Base-by-base conservation (phyloP, 768 basidiomycete species). In the Suillus plorans region DNA sequence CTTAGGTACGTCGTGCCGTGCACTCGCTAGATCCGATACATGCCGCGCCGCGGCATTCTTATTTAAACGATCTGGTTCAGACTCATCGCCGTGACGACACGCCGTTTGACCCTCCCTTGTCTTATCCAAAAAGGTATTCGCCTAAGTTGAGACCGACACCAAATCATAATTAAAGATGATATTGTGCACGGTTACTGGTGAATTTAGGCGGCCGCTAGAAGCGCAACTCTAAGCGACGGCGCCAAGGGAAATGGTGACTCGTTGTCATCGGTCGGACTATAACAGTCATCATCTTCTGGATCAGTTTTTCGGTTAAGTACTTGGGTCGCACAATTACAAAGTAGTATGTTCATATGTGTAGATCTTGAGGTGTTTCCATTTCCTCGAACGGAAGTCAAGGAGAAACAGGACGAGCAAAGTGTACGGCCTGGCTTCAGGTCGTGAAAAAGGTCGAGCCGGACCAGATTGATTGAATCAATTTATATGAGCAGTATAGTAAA, bases 311-410 rank as follows among this genome's bases (percentile, higher is more conserved):
- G n/a, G n/a, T 22, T 5, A 47, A 47, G 47, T 22, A 49, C 5
- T 62, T 28, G 0, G 74, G 70, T 34, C 70, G 70, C 57, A 69
- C 64, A 49, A 75, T 53, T 25, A 72, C 72, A 53, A 60, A 60
- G 5, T 37, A 67, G 50, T 57, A 75, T 69, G 28, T 72, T 72
- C n/a, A 75, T 37, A 20, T 72, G 73, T 37, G 73, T 62, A 36
- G 66, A 73, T 72, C 75, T 64, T 28, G 25, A 50, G 22, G 2
- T 12, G 25, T 44, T n/a, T 25, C 10, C 9, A 25, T 39, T 16
- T 45, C 25, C 14, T 50, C 28, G 18, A 13, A 60, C 31, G 42
- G 16, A n/a, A 37, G 7, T 25, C 34, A 61, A 34, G 50, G 4
- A 13, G 53, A 20, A 22, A 31, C n/a, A 57, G 42, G 12, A 59